Evolutionary conservation across 495 filamentous ascomycete genomes (phyloP).

Genomic region (Jackrogersella minutella): DNA sequence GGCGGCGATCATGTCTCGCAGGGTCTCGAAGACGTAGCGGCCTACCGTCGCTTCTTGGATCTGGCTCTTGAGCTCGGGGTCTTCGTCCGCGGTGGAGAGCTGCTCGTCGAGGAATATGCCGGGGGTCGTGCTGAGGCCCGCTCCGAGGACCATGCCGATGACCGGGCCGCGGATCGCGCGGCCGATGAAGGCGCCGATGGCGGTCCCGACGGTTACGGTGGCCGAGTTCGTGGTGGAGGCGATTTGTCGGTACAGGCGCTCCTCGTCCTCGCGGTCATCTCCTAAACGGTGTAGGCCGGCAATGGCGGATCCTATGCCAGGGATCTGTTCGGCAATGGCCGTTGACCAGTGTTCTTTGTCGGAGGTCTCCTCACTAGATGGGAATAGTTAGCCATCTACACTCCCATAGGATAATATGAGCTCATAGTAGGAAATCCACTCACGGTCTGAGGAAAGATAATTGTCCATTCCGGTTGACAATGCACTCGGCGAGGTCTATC

Average conservation of each 20-base stretch:
- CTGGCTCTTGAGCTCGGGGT: slow-evolving; percentile 6
- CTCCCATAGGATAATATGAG: not conserved
- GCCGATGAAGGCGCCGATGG: slow-evolving; percentile 26
- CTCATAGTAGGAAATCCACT: not conserved
- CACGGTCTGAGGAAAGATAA: slow-evolving; percentile 24
- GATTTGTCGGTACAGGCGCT: slow-evolving; percentile 22
- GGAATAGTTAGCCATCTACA: slow-evolving; percentile 13
- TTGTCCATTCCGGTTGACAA: slow-evolving; percentile 26
- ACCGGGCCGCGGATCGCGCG: slow-evolving; percentile 20
- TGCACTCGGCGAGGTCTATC: slow-evolving; percentile 17
- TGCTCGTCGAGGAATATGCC: slow-evolving; percentile 11
- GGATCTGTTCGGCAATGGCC: slow-evolving; percentile 19
- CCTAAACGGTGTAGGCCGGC: slow-evolving; percentile 2
- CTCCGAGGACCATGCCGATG: slow-evolving; percentile 23
- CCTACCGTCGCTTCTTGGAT: slow-evolving; percentile 23
- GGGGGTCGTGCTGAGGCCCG: slow-evolving; percentile 11
- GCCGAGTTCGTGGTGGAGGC: slow-evolving; percentile 23
- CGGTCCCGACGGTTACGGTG: slow-evolving; percentile 10
- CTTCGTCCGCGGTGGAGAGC: slow-evolving; percentile 11
- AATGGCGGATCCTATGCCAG: slow-evolving; percentile 23
- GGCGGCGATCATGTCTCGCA: slow-evolving; percentile 14
- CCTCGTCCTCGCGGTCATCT: slow-evolving; percentile 8
- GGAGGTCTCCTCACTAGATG: slow-evolving; percentile 9
- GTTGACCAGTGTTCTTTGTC: slow-evolving; percentile 19
- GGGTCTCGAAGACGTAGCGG: slow-evolving; percentile 10